Evolutionary conservation across 257 asterid species (phyloP), one percentile per base, ranked within the genome.

Genomic region (Gardenia jasminoides): DNA sequence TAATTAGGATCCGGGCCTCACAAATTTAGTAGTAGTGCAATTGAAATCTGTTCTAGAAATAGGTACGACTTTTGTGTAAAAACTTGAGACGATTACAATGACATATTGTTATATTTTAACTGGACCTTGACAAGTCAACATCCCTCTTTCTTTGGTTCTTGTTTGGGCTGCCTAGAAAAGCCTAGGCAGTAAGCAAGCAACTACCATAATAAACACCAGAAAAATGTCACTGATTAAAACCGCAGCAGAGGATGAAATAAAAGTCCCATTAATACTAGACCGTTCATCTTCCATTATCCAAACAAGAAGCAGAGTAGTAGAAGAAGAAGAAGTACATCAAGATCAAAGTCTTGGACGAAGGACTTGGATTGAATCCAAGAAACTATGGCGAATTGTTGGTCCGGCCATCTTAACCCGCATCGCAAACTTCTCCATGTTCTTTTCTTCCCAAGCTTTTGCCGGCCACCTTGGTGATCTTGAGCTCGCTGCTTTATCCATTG

Each of bases 381-480:
- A 87, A 85, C 88, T 94, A 71, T 94, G 98, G 98, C 84, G 84
- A 1, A 84, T 94, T 6, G 96, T 92, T 33, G 98, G 98, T 8
- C 98, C 98, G 20, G 97, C 98, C 44, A 90, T 93, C 74, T 89
- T 94, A 89, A 88, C 94, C 87, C 89, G 96, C 16, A 66, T 94
- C 33, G 82, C 88, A 0, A 85, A 96, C 5, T 94, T 87, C 76
- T 90, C 98, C 81, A 92, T 91, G 96, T 86, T 88, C 74, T 85
- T 90, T 36, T 83, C 87, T 77, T 83, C 97, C 10, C 97, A 90
- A 64, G 98, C 98, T 69, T 94, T 91, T 78, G 96, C 98, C 72
- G 97, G 98, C 69, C 98, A 92, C 78, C 90, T 94, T 9, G 97
- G 98, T 54, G 97, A 94, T 77, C 91, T 90, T 26, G 96, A 94